A percentile compares a stretch with the other conserved stretches of the same genome.
phyloP scores from a whole-genome alignment of 2,329 filamentous ascomycete species.

The Aaosphaeria pasadenensis region DNA sequence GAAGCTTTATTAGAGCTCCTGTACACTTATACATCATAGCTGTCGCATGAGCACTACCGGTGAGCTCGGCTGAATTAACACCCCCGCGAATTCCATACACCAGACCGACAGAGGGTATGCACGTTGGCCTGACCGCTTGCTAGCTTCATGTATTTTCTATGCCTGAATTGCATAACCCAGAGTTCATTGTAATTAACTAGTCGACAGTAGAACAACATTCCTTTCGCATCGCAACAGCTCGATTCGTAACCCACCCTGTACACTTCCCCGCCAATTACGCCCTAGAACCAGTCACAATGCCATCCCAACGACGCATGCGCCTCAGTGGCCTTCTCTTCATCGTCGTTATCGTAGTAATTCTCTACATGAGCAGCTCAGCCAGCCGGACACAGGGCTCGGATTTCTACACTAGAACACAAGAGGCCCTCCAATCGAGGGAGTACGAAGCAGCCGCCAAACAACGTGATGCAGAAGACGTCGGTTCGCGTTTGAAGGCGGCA shows the following conservation, averaged over 20 bases:
- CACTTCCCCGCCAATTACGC: not conserved
- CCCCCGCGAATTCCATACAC: not conserved
- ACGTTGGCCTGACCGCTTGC: not conserved
- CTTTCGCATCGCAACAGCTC: not conserved
- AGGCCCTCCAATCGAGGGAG: constrained; percentile 43
- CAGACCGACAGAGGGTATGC: not conserved
- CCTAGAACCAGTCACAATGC: constrained; percentile 19
- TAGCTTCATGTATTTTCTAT: not conserved
- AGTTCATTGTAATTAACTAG: not conserved
- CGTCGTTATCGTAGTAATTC: constrained; percentile 61
- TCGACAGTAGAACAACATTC: not conserved
- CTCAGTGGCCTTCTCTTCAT: constrained; percentile 64
- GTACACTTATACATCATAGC: not conserved
- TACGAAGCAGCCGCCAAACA: constrained; percentile 37
- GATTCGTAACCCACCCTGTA: not conserved
- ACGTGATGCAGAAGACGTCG: constrained; percentile 55
- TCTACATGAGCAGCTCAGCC: constrained; percentile 70
- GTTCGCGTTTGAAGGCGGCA: constrained; percentile 64
- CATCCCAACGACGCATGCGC: constrained; percentile 60
- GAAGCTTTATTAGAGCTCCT: not conserved
- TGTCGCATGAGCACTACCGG: not conserved
- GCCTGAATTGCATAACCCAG: not conserved
- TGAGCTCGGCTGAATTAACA: not conserved
- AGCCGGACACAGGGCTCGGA: constrained; percentile 51
- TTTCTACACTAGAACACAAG: constrained; percentile 59